Evolutionary conservation across 169 alveolate genomes (phyloP).

Genomic region (Miamiensis avidus): DNA sequence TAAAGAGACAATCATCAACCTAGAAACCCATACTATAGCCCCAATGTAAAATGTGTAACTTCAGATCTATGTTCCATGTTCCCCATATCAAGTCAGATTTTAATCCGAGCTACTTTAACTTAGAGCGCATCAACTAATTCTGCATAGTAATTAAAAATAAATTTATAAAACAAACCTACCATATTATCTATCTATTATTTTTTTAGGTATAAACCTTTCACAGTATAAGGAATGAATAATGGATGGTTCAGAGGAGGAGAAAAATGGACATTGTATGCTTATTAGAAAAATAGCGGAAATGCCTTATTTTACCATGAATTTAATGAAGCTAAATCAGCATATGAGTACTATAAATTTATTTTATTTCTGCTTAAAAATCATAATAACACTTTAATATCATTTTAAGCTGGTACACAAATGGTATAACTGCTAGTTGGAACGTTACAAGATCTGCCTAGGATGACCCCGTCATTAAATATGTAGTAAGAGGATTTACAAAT

Average conservation of each 20-base stretch:
- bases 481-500: neutral
- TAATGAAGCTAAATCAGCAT: too few species aligned
- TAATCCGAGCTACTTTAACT: neutral
- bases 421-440: neutral
- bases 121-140: neutral
- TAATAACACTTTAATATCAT: too few species aligned
- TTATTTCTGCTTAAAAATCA: too few species aligned
- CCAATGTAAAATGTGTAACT: too few species aligned
- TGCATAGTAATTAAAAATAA: neutral
- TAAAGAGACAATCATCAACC: neutral
- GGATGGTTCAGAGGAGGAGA: neutral
- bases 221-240: neutral
- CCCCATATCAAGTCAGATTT: neutral
- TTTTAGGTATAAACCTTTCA: too few species aligned
- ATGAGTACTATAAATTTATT: too few species aligned
- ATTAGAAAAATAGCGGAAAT: neutral
- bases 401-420: neutral
- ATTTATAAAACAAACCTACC: too few species aligned
- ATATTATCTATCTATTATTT: too few species aligned
- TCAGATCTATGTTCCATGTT: neutral
- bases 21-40: too few species aligned
- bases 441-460: neutral
- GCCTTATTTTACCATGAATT: neutral
- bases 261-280: neutral
- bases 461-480: neutral